These are phyloP conservation scores for Teunomyces gatunensis DNA, from an alignment of 805 yeast genomes.

Conservation along the genomic window DNA sequence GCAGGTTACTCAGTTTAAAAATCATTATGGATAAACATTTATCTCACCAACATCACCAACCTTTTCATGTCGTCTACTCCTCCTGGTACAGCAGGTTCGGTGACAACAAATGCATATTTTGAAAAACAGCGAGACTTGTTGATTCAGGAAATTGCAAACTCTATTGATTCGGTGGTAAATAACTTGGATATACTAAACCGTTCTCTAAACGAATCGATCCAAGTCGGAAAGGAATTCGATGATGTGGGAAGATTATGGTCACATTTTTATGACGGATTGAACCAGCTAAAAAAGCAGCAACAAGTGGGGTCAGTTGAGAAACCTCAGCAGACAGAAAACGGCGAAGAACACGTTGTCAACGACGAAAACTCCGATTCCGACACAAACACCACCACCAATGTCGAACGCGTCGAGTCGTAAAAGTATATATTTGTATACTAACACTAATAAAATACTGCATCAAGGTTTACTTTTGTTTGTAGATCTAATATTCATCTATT, in stretches of 20 bases:
- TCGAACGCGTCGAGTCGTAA: background rate
- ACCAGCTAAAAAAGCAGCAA: constrained; percentile 1
- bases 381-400: background rate
- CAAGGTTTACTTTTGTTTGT: background rate
- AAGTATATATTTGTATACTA: background rate
- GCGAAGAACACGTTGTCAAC: background rate
- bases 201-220: constrained; percentile 62
- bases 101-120: constrained; percentile 24
- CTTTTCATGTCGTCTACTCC: constrained; percentile 2
- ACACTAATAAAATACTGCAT: background rate
- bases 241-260: constrained; percentile 70
- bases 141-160: constrained; percentile 52
- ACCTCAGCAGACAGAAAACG: background rate
- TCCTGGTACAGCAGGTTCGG: background rate
- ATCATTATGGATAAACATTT: no score
- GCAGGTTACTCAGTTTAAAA: no score
- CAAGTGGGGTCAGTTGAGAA: background rate
- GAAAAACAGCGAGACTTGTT: constrained; percentile 59
- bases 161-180: constrained; percentile 63
- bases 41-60: background rate
- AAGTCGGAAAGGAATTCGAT: constrained; percentile 76
- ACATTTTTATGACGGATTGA: constrained; percentile 52
- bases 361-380: background rate
- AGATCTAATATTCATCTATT: background rate
- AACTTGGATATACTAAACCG: constrained; percentile 65